Percentiles rank a stretch among this genome's conserved stretches.
phyloP scores from a whole-genome alignment of 1,139 yeast genomes.

The Pichia sp. region DNA sequence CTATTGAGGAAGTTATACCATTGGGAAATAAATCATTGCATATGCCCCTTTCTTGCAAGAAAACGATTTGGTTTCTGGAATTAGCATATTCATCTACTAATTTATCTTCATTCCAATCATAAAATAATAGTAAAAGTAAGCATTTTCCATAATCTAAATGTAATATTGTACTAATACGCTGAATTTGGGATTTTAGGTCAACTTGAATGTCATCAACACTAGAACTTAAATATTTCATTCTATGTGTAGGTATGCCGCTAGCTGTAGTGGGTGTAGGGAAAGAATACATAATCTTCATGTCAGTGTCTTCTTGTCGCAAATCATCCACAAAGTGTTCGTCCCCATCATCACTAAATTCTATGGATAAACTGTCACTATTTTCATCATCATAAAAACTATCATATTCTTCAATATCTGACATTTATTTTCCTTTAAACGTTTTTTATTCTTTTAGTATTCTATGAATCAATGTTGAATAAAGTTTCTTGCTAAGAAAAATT shows the following conservation, averaged over 20 bases:
- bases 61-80: conserved; percentile 38
- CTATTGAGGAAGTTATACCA: conserved; percentile 11
- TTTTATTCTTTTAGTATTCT: too few species aligned
- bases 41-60: conserved; percentile 31
- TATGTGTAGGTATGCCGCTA: conserved; percentile 22
- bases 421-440: background rate
- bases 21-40: conserved; percentile 33
- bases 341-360: conserved; percentile 3
- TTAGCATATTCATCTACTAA: conserved; percentile 59
- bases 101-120: conserved; percentile 70
- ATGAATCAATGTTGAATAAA: too few species aligned
- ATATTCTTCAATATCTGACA: background rate
- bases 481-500: too few species aligned
- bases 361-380: conserved; percentile 1
- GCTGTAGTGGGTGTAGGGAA: conserved; percentile 19
- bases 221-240: conserved; percentile 24
- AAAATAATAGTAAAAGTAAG: conserved; percentile 47
- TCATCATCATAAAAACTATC: background rate
- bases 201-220: conserved; percentile 25
- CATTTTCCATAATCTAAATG: conserved; percentile 27
- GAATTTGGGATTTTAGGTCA: conserved; percentile 18
- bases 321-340: conserved; percentile 5
- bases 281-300: conserved; percentile 15
- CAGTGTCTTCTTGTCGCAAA: conserved; percentile 8
- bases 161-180: conserved; percentile 20